phyloP scores from a whole-genome alignment of 2,329 filamentous ascomycete species.

The Penicillium frequentans region DNA sequence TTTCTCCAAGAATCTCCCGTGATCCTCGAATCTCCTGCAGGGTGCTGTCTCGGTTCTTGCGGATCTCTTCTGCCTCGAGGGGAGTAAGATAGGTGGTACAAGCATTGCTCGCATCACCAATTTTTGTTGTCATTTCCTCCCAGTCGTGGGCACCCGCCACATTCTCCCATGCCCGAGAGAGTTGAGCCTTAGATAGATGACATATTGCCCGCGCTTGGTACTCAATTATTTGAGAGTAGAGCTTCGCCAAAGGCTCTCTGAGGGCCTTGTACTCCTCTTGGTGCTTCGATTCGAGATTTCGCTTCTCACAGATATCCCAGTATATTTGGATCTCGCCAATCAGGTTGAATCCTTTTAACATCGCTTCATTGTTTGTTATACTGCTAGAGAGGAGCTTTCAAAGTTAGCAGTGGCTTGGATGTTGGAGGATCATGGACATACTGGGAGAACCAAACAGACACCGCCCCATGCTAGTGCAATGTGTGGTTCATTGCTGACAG shows the following conservation, averaged over 20 bases:
- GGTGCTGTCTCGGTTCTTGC: not conserved
- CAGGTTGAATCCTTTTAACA: not conserved
- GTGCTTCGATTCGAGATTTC: not conserved
- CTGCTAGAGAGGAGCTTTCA: not conserved
- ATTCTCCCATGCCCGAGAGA: constrained; percentile 13
- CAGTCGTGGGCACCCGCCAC: constrained; percentile 5
- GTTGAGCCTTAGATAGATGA: constrained; percentile 2
- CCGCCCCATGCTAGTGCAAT: not conserved
- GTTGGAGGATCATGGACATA: not conserved
- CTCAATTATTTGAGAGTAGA: constrained; percentile 24
- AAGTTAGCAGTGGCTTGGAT: not conserved
- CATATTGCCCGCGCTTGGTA: constrained; percentile 11
- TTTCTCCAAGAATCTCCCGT: not conserved
- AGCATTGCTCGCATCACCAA: not conserved
- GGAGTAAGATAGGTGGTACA: not conserved
- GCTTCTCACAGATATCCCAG: not conserved
- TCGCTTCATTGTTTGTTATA: not conserved
- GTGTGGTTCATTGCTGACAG: not conserved
- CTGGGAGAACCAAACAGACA: not conserved
- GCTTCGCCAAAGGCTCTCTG: constrained; percentile 6
- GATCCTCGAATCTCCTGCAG: not conserved
- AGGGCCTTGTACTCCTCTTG: not conserved
- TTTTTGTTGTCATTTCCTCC: not conserved
- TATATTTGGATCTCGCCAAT: not conserved
- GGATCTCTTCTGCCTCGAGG: not conserved